Base-by-base conservation (phyloP, 371 early-diverging fungal genomes). In the Cokeromyces recurvatus region DNA sequence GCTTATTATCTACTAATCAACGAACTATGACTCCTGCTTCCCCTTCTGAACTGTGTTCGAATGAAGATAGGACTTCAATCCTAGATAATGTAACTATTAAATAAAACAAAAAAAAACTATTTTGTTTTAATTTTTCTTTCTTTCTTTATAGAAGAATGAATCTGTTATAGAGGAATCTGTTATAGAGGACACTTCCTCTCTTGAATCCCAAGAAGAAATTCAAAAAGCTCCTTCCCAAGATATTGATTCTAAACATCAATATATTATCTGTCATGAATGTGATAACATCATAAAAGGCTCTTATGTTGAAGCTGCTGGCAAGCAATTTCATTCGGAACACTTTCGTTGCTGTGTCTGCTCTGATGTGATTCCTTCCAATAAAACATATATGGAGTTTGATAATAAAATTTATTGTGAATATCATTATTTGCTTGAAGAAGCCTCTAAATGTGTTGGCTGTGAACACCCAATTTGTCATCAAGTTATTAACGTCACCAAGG, bases 251-350 rank as follows among this genome's bases (percentile, higher is more conserved):
- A 77, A 83, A 34, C 77, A 88, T 15, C 73, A 92, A 32, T 83
- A 81, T 51, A 78, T 96, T 46, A 79, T 94, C 10, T 97, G 98
- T 58, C 89, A 87, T 29, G 80, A 82, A 34, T 98, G 98, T 72
- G 90, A 89, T 14, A 82, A 82, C 25, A 92, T 94, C 9, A 66
- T 98, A 16, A 78, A 90, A 51, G 94, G 93, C 6, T 86, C 92
- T 12, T 93, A 95, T 62, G 94, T 98, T 55, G 89, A 86, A 31
- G 98, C 95, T 1, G 77, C 92, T 40, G 89, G 83, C 40, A 85
- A 85, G 66, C 95, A 93, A 57, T 98, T 89, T 67, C 97, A 97
- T 54, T 71, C 94, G 44, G 95, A 95, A 50, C 98, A 97, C 65
- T 97, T 97, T 64, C 87, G 91, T 27, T 98, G 98, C 62, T 84